Base-by-base conservation (phyloP, 2,329 filamentous ascomycete genomes). In the Chrysoporthe austroafricana region DNA sequence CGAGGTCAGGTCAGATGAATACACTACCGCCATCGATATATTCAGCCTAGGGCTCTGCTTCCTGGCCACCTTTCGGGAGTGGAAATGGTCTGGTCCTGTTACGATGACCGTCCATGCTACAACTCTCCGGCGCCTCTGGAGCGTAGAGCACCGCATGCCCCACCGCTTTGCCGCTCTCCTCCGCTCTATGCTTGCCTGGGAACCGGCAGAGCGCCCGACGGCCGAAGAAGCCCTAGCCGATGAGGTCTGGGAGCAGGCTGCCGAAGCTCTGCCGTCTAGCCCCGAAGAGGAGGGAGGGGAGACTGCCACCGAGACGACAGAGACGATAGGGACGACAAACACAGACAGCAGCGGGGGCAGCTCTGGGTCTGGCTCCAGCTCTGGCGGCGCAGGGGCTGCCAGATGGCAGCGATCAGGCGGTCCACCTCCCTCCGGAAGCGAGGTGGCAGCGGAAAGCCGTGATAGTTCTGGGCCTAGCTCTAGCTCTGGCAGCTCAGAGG, bases 11-110 rank as follows among this genome's bases (percentile, higher is more conserved):
- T 11, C 5, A 1, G 32, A 34, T 18, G 44, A 44, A 18, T 56
- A 66, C 34, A 61, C 56, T 4, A 66, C 43, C 21, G 56, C 63
- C 11, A 66, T 66, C 36, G 39, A 64, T 21, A n/a, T 64, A 3
- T 64, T 66, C 46, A 66, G 62, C 26, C 50, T 64, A 13, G 52
- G 52, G n/a, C 52, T 64, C 14, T 61, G 44, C 6, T 54, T 65
- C 21, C 39, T 57, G 43, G 62, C 48, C n/a, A 54, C 48, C 48
- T 63, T 63, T 14, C n/a, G n/a, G n/a, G n/a, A n/a, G n/a, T n/a
- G n/a, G n/a, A n/a, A n/a, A n/a, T n/a, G n/a, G n/a, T n/a, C n/a
- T n/a, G n/a, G n/a, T n/a, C n/a, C n/a, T n/a, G n/a, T n/a, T n/a
- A n/a, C n/a, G n/a, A n/a, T n/a, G n/a, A 43, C 34, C 9, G 39